Base-by-base conservation (phyloP, 352 stramenopile species). In the Pythium rishiriense region DNA sequence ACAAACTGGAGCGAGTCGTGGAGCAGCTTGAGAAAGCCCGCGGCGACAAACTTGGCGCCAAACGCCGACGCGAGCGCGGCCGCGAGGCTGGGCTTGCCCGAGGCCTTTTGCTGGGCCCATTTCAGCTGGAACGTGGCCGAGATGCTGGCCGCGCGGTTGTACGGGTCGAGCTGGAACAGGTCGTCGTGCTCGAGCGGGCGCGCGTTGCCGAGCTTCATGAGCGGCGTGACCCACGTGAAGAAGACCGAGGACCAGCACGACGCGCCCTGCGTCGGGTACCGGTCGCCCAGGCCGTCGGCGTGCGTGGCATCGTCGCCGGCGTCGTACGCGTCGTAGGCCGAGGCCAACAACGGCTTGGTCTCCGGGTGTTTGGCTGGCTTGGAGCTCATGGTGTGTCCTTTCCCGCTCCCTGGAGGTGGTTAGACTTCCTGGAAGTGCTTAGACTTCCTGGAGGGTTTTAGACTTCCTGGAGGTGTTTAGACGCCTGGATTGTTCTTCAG, bases 201-300 rank as follows among this genome's bases (percentile, higher is more conserved):
- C 55, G 82, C 72, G 67, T 88, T 93, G 51, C 89, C 89, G 26
- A 95, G 72, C 57, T 88, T 71, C 81, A 97, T 91, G 49, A 97
- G 61, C 52, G 85, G 86, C 46, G 82, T 93, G 55, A 97, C 66
- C 90, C 90, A 97, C 66, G 81, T 79, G 73, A 97, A 97, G 61
- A 93, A 82, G 33, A 92, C 63, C n/a, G 75, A 65, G 24, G 78
- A 81, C 31, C 78, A 69, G 52, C 82, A 93, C 22, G 66, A 61
- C 1, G 70, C 58, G 53, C 81, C 45, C 66, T 93, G 78, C 58
- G 79, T 79, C 60, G 81, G 81, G 63, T 83, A 88, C 25, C 77
- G 81, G 65, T 91, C 79, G 39, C 78, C 76, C 47, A 90, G 74
- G 0, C 77, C 78, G 24, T 46, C 47, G 35, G 52, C 51, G 57